A percentile compares a stretch with the other conserved stretches of the same genome.
Evolutionary conservation across 2,329 filamentous ascomycete genomes (phyloP).

Genomic region (Fusarium chlamydosporum): DNA sequence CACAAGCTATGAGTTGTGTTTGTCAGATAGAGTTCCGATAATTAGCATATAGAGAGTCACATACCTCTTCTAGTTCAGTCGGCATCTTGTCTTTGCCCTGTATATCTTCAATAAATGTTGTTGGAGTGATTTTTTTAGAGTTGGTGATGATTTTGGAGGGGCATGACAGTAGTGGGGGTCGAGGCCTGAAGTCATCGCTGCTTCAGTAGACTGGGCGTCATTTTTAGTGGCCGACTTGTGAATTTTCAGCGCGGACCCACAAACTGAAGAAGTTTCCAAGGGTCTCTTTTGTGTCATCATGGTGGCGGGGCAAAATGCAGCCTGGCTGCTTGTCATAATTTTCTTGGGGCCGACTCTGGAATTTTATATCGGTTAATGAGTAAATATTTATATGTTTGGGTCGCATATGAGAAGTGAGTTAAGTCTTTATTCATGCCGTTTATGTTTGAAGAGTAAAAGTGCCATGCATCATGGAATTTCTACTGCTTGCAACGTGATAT

Average conservation of each 20-base stretch:
- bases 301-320: conserved; percentile 43
- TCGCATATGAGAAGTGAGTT: no score
- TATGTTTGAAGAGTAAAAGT: no score
- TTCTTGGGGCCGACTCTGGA: neutral
- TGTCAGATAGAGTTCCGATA: conserved; percentile 12
- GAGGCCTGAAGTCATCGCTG: conserved; percentile 51
- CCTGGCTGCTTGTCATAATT: conserved; percentile 13
- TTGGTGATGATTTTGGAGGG: conserved; percentile 49
- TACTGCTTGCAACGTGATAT: no score
- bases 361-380: neutral
- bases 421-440: no score
- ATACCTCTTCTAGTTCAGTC: conserved; percentile 81
- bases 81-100: conserved; percentile 67
- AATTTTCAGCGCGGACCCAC: conserved; percentile 49
- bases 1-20: conserved; percentile 74
- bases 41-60: neutral
- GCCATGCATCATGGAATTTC: no score
- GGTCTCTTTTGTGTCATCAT: conserved; percentile 43
- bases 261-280: conserved; percentile 44
- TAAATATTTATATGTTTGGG: no score
- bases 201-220: conserved; percentile 45
- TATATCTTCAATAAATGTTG: conserved; percentile 6
- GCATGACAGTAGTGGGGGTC: conserved; percentile 49
- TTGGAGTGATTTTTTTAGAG: conserved; percentile 40
- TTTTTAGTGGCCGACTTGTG: conserved; percentile 40